These are phyloP conservation scores for Lasiodiplodia citricola DNA, from an alignment of 2,329 filamentous ascomycete genomes.

Conservation along the genomic window DNA sequence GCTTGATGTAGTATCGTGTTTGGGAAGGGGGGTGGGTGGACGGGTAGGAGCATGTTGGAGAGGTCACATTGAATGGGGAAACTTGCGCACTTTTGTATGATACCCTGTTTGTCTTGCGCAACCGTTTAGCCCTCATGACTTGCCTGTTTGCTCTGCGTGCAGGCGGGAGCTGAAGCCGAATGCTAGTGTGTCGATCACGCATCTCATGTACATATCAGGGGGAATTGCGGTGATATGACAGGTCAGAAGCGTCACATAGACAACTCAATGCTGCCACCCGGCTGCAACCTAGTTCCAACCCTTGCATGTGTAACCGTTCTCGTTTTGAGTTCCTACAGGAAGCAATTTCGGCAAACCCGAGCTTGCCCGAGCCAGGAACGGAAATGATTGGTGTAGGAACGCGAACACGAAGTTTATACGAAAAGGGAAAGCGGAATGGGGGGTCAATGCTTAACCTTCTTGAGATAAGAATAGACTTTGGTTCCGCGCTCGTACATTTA, in stretches of 20 bases:
- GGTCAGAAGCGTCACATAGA: neutral
- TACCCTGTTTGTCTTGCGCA: too few relatives aligned
- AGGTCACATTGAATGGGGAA: too few relatives aligned
- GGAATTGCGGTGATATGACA: neutral
- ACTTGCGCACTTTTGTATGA: too few relatives aligned
- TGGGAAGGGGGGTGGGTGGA: too few relatives aligned
- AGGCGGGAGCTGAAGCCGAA: neutral
- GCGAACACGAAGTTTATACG: neutral
- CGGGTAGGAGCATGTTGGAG: too few relatives aligned
- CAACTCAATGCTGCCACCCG: neutral
- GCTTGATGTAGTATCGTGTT: neutral
- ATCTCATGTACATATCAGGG: too few relatives aligned
- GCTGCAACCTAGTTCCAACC: neutral
- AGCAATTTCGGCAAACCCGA: neutral
- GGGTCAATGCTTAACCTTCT: neutral
- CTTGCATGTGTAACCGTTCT: neutral
- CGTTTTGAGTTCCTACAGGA: neutral
- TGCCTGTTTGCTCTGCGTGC: neutral
- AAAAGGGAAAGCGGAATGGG: neutral
- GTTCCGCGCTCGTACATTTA: neutral
- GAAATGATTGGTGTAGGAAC: neutral
- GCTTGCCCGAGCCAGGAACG: neutral
- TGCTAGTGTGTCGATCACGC: neutral
- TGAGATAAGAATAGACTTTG: neutral
- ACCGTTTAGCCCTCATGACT: too few relatives aligned